These are phyloP conservation scores for Fusarium sterilihyphosum DNA, from an alignment of 2,329 filamentous ascomycete genomes.

Conservation along the genomic window DNA sequence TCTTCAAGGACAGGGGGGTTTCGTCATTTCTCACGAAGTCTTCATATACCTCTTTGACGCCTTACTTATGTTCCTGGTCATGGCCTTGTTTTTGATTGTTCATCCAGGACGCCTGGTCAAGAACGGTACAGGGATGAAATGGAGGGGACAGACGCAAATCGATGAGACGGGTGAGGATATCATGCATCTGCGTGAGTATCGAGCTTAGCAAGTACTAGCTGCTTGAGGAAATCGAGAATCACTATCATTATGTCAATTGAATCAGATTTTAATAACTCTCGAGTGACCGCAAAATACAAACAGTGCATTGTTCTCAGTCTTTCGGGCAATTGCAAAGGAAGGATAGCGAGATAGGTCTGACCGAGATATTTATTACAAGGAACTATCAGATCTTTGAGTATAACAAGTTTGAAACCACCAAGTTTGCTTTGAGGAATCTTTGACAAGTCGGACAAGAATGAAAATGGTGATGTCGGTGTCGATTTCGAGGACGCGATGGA, in stretches of 20 bases:
- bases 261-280: no score
- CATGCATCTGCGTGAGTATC: neutral
- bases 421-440: neutral
- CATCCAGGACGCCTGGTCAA: conserved; percentile 6
- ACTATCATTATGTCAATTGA: rapidly evolving
- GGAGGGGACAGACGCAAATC: neutral
- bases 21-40: conserved; percentile 52
- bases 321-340: neutral
- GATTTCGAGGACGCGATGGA: neutral
- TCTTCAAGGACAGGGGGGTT: conserved; percentile 53
- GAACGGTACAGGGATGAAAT: neutral
- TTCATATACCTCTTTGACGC: conserved; percentile 58
- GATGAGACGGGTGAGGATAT: neutral
- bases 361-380: no score
- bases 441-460: neutral
- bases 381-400: rapidly evolving
- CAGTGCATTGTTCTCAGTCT: neutral
- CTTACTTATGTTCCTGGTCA: conserved; percentile 52
- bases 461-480: neutral
- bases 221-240: rapidly evolving
- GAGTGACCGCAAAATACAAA: neutral
- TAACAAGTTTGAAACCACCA: neutral
- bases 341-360: neutral
- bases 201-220: rapidly evolving
- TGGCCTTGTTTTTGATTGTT: conserved; percentile 47